Evolutionary conservation across 768 basidiomycete genomes (phyloP).

Genomic region (Trichaptum fuscoviolaceum): DNA sequence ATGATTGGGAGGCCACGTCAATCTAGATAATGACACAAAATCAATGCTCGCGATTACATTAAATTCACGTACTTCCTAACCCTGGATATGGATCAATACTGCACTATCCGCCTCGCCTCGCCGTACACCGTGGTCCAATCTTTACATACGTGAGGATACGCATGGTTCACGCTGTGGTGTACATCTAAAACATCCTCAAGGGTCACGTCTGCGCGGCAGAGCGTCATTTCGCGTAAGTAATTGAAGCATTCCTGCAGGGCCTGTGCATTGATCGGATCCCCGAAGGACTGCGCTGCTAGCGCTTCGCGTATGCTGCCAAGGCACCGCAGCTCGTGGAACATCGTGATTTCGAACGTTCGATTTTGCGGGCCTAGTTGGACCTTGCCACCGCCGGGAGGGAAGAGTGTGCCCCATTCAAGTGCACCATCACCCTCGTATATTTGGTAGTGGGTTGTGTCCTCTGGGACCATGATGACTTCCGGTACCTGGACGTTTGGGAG

Average conservation of each 20-base stretch:
- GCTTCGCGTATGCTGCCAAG: constrained; percentile 21
- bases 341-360: constrained; percentile 24
- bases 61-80: not conserved
- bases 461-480: not conserved
- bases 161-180: constrained; percentile 32
- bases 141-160: constrained; percentile 35
- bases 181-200: constrained; percentile 37
- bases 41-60: not conserved
- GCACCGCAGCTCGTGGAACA: constrained; percentile 32
- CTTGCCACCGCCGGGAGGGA: constrained; percentile 18
- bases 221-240: constrained; percentile 39
- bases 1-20: no score
- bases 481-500: not conserved
- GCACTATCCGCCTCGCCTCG: not conserved
- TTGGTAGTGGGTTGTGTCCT: not conserved
- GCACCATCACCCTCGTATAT: not conserved
- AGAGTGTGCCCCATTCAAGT: constrained; percentile 26
- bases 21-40: no score
- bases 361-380: constrained; percentile 21
- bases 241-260: constrained; percentile 41
- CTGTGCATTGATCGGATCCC: not conserved
- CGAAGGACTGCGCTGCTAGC: not conserved
- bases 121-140: constrained; percentile 35
- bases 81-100: not conserved
- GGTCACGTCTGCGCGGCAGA: constrained; percentile 44